Conservation (phyloP, 192 early-diverging fungal genomes). For the Geranomyces michiganensis region DNA sequence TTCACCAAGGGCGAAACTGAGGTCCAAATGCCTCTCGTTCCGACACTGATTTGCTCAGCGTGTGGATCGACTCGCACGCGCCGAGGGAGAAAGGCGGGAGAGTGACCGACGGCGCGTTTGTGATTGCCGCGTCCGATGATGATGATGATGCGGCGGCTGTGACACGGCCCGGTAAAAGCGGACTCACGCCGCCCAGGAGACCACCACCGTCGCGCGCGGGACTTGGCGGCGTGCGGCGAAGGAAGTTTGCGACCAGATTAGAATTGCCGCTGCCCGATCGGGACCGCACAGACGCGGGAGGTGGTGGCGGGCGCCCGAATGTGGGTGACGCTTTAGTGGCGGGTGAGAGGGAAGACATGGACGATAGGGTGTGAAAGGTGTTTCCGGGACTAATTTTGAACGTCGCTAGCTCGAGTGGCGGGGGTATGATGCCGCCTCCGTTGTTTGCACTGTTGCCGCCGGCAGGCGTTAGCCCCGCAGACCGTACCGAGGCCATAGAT, state of each 20-base stretch:
- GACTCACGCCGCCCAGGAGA: background rate
- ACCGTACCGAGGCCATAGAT: background rate
- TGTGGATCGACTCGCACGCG: constrained; percentile 1
- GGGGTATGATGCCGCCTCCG: background rate
- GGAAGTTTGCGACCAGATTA: background rate
- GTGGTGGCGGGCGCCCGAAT: background rate
- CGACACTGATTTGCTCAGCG: constrained; percentile 10
- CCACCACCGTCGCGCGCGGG: background rate
- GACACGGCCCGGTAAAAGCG: too few relatives aligned
- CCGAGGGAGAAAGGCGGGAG: background rate
- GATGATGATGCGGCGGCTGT: too few relatives aligned
- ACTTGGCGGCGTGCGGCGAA: background rate
- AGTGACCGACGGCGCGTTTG: background rate
- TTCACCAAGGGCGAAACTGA: constrained; percentile 19
- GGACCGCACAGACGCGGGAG: background rate
- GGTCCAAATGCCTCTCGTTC: constrained; percentile 19
- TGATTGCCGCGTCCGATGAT: background rate
- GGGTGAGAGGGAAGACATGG: background rate
- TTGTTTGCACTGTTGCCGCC: too few relatives aligned
- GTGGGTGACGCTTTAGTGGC: background rate
- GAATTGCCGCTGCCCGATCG: constrained; percentile 1
- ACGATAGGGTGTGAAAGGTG: background rate
- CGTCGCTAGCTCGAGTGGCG: background rate
- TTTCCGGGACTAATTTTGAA: background rate
- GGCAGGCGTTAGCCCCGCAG: background rate